Base-by-base conservation (phyloP, 208 protist species). In the Acanthamoeba lenticulata region DNA sequence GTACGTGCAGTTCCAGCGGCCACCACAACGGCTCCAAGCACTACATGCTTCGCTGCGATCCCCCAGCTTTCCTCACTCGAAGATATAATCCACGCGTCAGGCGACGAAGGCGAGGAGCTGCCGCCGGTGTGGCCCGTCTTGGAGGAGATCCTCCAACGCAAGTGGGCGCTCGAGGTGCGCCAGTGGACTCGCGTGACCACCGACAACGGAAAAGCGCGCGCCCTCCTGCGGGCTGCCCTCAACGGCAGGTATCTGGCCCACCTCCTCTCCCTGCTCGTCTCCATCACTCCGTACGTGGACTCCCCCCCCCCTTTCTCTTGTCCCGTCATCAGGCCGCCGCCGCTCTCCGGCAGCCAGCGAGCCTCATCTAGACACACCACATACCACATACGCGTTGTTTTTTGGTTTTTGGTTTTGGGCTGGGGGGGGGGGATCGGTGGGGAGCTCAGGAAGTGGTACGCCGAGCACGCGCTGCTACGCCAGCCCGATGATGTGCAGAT, bases 371-470 rank as follows among this genome's bases (percentile, higher is more conserved):
- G n/a, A n/a, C n/a, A n/a, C n/a, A n/a, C n/a, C n/a, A n/a, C n/a
- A n/a, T n/a, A n/a, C n/a, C n/a, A n/a, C n/a, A n/a, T n/a, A n/a
- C n/a, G n/a, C n/a, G n/a, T n/a, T n/a, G n/a, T n/a, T n/a, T n/a
- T n/a, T n/a, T n/a, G 19, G 27, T 40, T 40, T 27, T 81, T 21
- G 19, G 15, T 81, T 36, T n/a, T n/a, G n/a, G 17, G 11, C 24
- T 62, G 55, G 15, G 55, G 19, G 5, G 24, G 62, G 5, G 62
- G 11, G 24, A 11, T 72, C 9, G 62, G 62, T 86, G 74, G 17
- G 74, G 15, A n/a, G 15, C 19, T 15, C 52, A 90, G 83, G 34
- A 9, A 62, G 6, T 90, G 83, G 83, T 90, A 90, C n/a, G 49
- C n/a, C 4, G 83, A 90, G 49, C 11, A 44, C n/a, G 83, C 47